Base-by-base conservation (phyloP, 768 basidiomycete species). In the Lentinula sp. region DNA sequence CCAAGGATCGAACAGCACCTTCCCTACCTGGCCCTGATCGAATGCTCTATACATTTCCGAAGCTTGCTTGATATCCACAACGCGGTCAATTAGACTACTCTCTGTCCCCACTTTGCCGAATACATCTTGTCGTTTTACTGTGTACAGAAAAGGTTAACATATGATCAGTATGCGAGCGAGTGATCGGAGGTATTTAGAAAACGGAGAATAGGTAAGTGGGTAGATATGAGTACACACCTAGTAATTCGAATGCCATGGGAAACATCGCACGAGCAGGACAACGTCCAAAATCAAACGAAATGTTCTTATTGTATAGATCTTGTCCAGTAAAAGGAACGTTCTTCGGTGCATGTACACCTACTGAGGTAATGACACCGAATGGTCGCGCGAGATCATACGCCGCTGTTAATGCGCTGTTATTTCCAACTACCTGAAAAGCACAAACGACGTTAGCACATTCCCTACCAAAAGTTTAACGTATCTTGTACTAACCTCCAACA, bases 261-360 rank as follows among this genome's bases (percentile, higher is more conserved):
- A 92, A 85, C 81, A 91, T 84, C 0, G 90, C 84, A 13, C 87
- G 83, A 4, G 90, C 89, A 15, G 90, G 91, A 65, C 90, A 92
- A 8, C 90, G 83, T 8, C 91, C 91, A 68, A 92, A 93, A 66
- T 90, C 86, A 28, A 91, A 76, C 0, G 87, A 88, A 6, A 91
- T 80, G 70, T 92, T 93, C 73, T 90, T 90, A 76, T 86, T 76
- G 71, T 92, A 93, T 60, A 86, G 68, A 46, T 86, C 76, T 8
- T 74, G 71, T 2, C 83, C 79, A 10, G 79, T 83, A 65, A 86
- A 83, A 1, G 87, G 86, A 42, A 89, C 64, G 20, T 70, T 76
- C 1, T 73, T 74, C 53, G 72, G 76, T 59, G 84, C 81, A 61
- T 91, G 88, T 9, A 88, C 87, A 7, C 90, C 89, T 3, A 92